Evolutionary conservation across 2,329 filamentous ascomycete species (phyloP), one percentile per base, ranked within the genome.

Genomic region (Mollisiaceae sp.): DNA sequence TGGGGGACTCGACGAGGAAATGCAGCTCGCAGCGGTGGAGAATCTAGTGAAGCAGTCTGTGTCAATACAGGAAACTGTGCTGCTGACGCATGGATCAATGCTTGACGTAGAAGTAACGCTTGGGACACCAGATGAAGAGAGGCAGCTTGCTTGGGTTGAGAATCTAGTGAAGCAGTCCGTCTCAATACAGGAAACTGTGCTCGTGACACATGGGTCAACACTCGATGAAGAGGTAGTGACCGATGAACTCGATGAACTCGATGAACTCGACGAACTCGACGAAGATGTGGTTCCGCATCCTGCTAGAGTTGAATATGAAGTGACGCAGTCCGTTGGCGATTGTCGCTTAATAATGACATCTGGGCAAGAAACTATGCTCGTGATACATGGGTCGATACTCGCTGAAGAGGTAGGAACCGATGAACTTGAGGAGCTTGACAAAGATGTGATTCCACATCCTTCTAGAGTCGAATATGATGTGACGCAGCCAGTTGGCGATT

Each of bases 1-100:
- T 47, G 43, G 36, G 4, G 56, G 52, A 27, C 1, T 54, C n/a
- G 60, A 57, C 22, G 60, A 63, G 15, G 60, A 36, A n/a, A 62
- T n/a, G 24, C 60, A 62, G 20, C 60, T 62, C 2, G 60, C 38
- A 8, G 38, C 52, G 1, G 60, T 62, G 12, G 39, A 38, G 41
- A 39, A 55, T 24, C 20, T 27, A 38, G 56, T 59, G 4, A 32
- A 20, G 35, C 62, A 64, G 20, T 52, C 22, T 20, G 32, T 59
- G 4, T n/a, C 22, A 8, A 32, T 9, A 32, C 56, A 59, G 9
- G 20, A 22, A 9, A 59, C 56, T 59, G 20, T 18, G 38, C 38
- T 43, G 11, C 9, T 45, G 8, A 59, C 15, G 20, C 56, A 59
- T 24, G 56, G 56, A 27, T 59, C 27, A 11, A 27, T 27, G 38